Conservation (phyloP, 2,329 filamentous ascomycete genomes). For the Apiospora saccharicola region DNA sequence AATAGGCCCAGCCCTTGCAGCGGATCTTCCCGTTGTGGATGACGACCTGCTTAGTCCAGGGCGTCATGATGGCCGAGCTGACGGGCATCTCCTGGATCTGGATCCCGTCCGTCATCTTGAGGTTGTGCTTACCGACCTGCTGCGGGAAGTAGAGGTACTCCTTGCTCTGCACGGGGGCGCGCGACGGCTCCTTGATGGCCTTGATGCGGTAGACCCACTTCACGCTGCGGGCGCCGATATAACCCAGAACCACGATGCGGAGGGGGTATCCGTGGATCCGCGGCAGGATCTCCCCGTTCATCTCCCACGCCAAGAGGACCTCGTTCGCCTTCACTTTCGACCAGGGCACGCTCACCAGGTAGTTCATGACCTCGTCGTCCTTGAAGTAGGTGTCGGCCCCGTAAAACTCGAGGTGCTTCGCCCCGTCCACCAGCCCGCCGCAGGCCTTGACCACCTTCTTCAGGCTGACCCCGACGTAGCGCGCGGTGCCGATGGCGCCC, state of each 20-base stretch:
- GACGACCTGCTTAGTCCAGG: constrained; percentile 66
- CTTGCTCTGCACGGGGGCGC: constrained; percentile 68
- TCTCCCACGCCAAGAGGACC: constrained; percentile 74
- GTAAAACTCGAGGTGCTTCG: constrained; percentile 71
- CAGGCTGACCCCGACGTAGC: constrained; percentile 68
- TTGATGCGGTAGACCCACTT: constrained; percentile 72
- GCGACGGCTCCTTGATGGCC: constrained; percentile 62
- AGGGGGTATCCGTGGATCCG: constrained; percentile 72
- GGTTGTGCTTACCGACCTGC: constrained; percentile 73
- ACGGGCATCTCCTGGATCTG: constrained; percentile 78
- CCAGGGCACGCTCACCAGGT: constrained; percentile 71
- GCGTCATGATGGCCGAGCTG: constrained; percentile 70
- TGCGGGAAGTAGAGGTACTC: constrained; percentile 75
- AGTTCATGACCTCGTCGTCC: constrained; percentile 69
- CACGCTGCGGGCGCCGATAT: constrained; percentile 70
- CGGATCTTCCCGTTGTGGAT: constrained; percentile 66
- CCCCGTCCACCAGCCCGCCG: constrained; percentile 63
- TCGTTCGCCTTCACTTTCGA: constrained; percentile 72
- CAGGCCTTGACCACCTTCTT: constrained; percentile 77
- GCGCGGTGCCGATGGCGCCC: constrained; percentile 71
- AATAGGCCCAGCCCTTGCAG: constrained; percentile 66
- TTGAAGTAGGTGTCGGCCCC: constrained; percentile 80
- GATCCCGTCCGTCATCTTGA: constrained; percentile 64
- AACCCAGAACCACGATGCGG: constrained; percentile 68
- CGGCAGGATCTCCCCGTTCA: constrained; percentile 72